Conservation (phyloP, 2,329 filamentous ascomycete species). For the Phaeosphaeriaceae sp. region DNA sequence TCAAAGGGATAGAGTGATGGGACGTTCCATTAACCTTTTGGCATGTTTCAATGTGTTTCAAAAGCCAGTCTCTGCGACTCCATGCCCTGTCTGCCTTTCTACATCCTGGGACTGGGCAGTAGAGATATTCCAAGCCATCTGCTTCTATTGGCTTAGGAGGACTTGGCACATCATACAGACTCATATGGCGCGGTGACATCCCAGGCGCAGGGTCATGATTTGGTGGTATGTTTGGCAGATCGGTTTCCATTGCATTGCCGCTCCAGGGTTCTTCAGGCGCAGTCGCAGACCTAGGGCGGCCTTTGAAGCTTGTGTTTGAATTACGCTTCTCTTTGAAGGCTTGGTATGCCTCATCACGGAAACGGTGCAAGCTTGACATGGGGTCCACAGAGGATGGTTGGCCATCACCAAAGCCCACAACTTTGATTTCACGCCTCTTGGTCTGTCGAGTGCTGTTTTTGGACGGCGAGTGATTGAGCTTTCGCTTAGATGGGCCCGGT, state of each 20-base stretch:
- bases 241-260: slow-evolving; percentile 13
- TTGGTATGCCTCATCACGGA: slow-evolving; percentile 20
- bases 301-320: slow-evolving; percentile 20
- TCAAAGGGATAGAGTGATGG: too few species aligned
- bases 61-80: too few species aligned
- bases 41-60: too few species aligned
- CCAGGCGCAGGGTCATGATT: background rate
- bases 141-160: background rate
- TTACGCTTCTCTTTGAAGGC: slow-evolving; percentile 19
- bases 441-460: slow-evolving; percentile 20
- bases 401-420: slow-evolving; percentile 19
- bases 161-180: slow-evolving; percentile 23
- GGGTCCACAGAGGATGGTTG: slow-evolving; percentile 7
- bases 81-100: too few species aligned
- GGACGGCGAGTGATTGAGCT: slow-evolving; percentile 24
- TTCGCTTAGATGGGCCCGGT: slow-evolving; percentile 28
- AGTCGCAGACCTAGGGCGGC: slow-evolving; percentile 3
- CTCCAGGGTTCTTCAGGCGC: background rate
- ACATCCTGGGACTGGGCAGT: background rate
- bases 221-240: background rate
- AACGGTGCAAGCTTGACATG: slow-evolving; percentile 3
- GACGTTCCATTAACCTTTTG: too few species aligned
- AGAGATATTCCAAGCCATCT: background rate
- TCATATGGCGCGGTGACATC: slow-evolving; percentile 28
- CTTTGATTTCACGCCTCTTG: slow-evolving; percentile 35